Base-by-base conservation (phyloP, 1,284 basidiomycete genomes). In the Inonotus obliquus region DNA sequence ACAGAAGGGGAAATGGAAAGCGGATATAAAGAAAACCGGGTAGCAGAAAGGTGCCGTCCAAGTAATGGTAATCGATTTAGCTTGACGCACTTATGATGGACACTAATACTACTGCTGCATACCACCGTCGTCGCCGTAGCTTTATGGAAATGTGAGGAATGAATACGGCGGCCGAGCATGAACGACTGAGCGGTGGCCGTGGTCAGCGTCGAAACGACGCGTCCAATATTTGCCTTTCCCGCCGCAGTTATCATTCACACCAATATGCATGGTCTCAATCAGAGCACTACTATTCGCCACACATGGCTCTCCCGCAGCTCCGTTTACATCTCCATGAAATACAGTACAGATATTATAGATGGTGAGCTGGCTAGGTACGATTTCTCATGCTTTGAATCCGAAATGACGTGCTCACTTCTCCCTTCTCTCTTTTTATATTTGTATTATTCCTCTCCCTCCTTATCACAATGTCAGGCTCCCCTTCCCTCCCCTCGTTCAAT, bases 401-500 rank as follows among this genome's bases (percentile, higher is more conserved):
- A n/a, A n/a, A n/a, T n/a, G n/a, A n/a, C n/a, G n/a, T n/a, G n/a
- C n/a, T n/a, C n/a, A n/a, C n/a, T n/a, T n/a, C n/a, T n/a, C n/a
- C n/a, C n/a, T n/a, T n/a, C n/a, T n/a, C n/a, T n/a, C n/a, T n/a
- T n/a, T 9, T 32, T 32, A 9, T 32, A 32, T 32, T 32, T 4
- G 32, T 32, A 32, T 9, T 32, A 9, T 32, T 4, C 32, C 9
- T 32, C 32, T 32, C 32, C 32, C 32, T 32, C 32, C 9, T 9
- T 32, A 32, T 44, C 41, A 44, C 41, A 17, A 44, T 44, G 41
- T 44, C 41, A 6, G 1, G 1, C 1, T 44, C 41, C 9, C 11
- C 14, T 17, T 44, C 41, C 6, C 59, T 61, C 23, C 65, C 67
- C 25, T 60, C 65, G 63, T 81, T 81, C 65, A 69, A 78, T 63